These are phyloP conservation scores for Tolypocladium sp. DNA, from an alignment of 2,329 filamentous ascomycete genomes.

Conservation along the genomic window DNA sequence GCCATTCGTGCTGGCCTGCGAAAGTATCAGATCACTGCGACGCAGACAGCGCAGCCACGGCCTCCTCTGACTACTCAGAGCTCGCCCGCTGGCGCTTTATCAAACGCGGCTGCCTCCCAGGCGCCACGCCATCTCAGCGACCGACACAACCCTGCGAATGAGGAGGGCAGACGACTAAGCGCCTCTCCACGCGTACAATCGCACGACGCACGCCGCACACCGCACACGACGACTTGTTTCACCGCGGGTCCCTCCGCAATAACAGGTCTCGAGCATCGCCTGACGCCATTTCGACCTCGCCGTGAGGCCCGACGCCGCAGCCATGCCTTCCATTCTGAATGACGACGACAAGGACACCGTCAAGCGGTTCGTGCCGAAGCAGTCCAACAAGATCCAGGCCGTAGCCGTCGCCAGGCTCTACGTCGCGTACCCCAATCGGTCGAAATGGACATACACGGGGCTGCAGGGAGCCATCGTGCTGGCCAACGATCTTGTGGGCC, in stretches of 20 bases:
- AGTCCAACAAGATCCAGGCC: slow-evolving; percentile 93
- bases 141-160: neutral
- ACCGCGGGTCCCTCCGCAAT: neutral
- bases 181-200: neutral
- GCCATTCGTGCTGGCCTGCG: neutral
- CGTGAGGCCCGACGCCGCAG: slow-evolving; percentile 7
- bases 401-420: slow-evolving; percentile 91
- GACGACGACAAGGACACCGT: slow-evolving; percentile 96
- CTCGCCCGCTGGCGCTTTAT: neutral
- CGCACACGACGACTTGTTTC: neutral
- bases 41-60: neutral
- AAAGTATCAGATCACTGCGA: neutral
- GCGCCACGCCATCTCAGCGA: slow-evolving; percentile 2
- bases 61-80: neutral
- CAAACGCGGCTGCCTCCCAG: slow-evolving; percentile 5
- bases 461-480: slow-evolving; percentile 87
- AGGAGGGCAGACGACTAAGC: neutral
- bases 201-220: neutral
- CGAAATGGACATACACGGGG: slow-evolving; percentile 89
- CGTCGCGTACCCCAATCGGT: slow-evolving; percentile 77
- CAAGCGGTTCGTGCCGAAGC: slow-evolving; percentile 87
- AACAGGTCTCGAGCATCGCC: neutral
- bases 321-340: slow-evolving; percentile 61
- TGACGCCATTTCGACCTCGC: neutral
- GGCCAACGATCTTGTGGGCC: slow-evolving; percentile 86